phyloP scores from a whole-genome alignment of 805 yeast genomes.

The Cyberlindnera saturnus region DNA sequence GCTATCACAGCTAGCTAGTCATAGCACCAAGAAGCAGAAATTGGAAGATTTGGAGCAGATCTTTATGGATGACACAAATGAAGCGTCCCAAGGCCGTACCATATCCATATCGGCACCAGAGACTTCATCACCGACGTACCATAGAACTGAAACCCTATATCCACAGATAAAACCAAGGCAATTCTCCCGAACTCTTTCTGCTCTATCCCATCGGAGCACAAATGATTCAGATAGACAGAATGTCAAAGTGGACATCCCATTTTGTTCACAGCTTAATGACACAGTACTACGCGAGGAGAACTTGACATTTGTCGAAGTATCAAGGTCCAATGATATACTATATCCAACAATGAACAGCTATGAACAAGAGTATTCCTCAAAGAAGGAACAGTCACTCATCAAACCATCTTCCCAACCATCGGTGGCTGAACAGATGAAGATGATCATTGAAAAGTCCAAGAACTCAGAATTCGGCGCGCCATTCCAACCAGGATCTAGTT shows the following conservation, averaged over 20 bases:
- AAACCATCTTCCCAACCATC: neutral
- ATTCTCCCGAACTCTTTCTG: slow-evolving; percentile 5
- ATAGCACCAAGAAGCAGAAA: too few relatives aligned
- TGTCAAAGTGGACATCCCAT: too few relatives aligned
- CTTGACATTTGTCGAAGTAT: neutral
- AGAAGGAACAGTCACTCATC: neutral
- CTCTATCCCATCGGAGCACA: too few relatives aligned
- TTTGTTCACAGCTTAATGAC: too few relatives aligned
- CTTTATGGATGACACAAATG: slow-evolving; percentile 4
- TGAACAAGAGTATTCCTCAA: slow-evolving; percentile 2
- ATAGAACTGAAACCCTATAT: slow-evolving; percentile 19
- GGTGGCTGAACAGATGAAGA: neutral
- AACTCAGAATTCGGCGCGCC: neutral
- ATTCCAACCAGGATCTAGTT: neutral
- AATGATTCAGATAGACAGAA: too few relatives aligned
- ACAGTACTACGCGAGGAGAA: neutral
- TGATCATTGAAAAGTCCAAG: neutral
- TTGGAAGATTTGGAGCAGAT: slow-evolving; percentile 6
- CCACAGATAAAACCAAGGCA: slow-evolving; percentile 1
- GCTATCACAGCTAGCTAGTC: neutral
- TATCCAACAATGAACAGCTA: slow-evolving; percentile 8
- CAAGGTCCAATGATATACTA: neutral
- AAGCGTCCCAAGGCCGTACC: neutral
- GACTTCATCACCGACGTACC: slow-evolving; percentile 25
- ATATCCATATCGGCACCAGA: slow-evolving; percentile 17